These are phyloP conservation scores for Copromyces sp. DNA, from an alignment of 495 filamentous ascomycete genomes.

Conservation along the genomic window DNA sequence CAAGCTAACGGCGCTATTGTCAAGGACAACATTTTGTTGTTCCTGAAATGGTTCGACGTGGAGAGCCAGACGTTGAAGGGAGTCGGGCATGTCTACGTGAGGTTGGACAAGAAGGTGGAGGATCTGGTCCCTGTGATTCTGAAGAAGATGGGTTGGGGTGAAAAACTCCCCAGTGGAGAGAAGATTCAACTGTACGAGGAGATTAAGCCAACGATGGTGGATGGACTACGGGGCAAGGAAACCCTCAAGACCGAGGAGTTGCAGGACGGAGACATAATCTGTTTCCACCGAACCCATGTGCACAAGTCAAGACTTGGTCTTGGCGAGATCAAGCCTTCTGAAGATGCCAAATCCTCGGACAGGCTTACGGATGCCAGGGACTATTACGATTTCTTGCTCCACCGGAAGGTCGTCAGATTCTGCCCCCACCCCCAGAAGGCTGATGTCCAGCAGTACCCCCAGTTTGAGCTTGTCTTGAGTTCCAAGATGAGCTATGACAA, in stretches of 20 bases:
- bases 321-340: slow-evolving; percentile 15
- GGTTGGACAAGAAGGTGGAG: slow-evolving; percentile 72
- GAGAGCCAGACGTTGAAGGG: slow-evolving; percentile 64
- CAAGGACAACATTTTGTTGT: slow-evolving; percentile 60
- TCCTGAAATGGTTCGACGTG: slow-evolving; percentile 85
- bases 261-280: slow-evolving; percentile 94
- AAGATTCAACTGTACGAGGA: slow-evolving; percentile 78
- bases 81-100: slow-evolving; percentile 72
- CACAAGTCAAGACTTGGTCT: slow-evolving; percentile 26
- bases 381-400: slow-evolving; percentile 87
- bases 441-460: slow-evolving; percentile 39
- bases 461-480: slow-evolving; percentile 65
- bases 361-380: slow-evolving; percentile 57
- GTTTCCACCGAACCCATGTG: slow-evolving; percentile 64
- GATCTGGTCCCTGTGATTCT: slow-evolving; percentile 76
- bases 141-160: slow-evolving; percentile 80
- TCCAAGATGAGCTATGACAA: slow-evolving; percentile 87
- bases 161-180: slow-evolving; percentile 37
- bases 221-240: slow-evolving; percentile 82
- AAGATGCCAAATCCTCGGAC: slow-evolving; percentile 27
- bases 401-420: slow-evolving; percentile 67
- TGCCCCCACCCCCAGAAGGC: slow-evolving; percentile 43
- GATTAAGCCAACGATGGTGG: slow-evolving; percentile 96
- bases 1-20: slow-evolving; percentile 38
- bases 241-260: slow-evolving; percentile 85